phyloP scores from a whole-genome alignment of 768 basidiomycete species.

The Rhodotorula paludigena region DNA sequence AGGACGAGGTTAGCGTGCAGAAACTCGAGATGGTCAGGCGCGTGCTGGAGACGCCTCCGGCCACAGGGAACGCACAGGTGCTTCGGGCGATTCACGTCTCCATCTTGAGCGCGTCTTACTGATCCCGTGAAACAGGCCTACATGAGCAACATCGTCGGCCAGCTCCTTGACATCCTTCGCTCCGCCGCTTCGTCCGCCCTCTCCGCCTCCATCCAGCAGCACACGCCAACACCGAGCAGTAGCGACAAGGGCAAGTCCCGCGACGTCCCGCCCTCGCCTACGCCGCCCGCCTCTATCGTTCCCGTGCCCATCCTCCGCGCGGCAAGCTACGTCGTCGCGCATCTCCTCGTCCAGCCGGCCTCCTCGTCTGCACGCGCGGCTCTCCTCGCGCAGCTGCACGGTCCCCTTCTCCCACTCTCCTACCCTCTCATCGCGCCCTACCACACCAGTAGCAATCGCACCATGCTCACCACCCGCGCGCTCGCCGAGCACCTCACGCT shows the following conservation, averaged over 20 bases:
- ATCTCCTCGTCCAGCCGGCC: not conserved
- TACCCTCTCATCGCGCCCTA: no score
- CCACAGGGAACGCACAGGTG: conserved; percentile 47
- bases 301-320: conserved; percentile 14
- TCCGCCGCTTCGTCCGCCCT: not conserved
- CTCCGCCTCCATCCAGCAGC: not conserved
- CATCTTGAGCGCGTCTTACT: not conserved
- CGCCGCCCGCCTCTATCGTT: not conserved
- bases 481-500: conserved; percentile 6
- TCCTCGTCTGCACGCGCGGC: not conserved
- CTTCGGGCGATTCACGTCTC: not conserved
- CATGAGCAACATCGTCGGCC: conserved; percentile 47
- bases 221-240: not conserved
- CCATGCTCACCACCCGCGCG: not conserved
- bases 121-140: conserved; percentile 55
- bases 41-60: conserved; percentile 62
- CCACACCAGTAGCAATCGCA: not conserved
- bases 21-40: conserved; percentile 22
- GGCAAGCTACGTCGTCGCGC: conserved; percentile 11
- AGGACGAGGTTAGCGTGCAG: conserved; percentile 49
- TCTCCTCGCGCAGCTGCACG: not conserved
- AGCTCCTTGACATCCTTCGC: conserved; percentile 21
- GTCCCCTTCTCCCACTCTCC: not conserved
- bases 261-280: not conserved
- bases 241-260: not conserved